These are phyloP conservation scores for Clonostachys rhizophaga DNA, from an alignment of 2,329 filamentous ascomycete species.

Conservation along the genomic window DNA sequence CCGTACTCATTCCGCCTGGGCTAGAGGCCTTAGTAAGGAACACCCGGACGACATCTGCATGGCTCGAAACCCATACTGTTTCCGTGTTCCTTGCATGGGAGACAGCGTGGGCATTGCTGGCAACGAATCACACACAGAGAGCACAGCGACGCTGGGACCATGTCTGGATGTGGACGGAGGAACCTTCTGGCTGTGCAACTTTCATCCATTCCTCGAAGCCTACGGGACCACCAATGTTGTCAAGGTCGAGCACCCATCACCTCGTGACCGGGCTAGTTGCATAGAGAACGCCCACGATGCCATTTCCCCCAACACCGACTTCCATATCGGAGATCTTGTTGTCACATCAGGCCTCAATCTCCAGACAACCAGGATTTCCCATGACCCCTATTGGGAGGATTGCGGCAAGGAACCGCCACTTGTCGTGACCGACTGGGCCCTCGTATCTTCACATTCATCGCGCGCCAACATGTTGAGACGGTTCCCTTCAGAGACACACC, in stretches of 20 bases:
- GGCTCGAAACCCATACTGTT: slow-evolving; percentile 36
- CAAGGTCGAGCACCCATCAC: slow-evolving; percentile 32
- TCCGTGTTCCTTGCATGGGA: slow-evolving; percentile 35
- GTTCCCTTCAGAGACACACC: slow-evolving; percentile 27
- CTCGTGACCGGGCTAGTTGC: slow-evolving; percentile 29
- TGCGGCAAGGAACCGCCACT: slow-evolving; percentile 29
- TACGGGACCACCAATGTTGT: slow-evolving; percentile 17
- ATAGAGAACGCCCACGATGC: slow-evolving; percentile 27
- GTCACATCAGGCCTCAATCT: slow-evolving; percentile 35
- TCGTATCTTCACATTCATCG: slow-evolving; percentile 24
- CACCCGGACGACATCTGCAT: slow-evolving; percentile 33
- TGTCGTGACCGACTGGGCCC: slow-evolving; percentile 37
- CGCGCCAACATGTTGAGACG: slow-evolving; percentile 34
- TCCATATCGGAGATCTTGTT: slow-evolving; percentile 25
- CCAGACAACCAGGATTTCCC: slow-evolving; percentile 34
- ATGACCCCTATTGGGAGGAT: slow-evolving; percentile 39
- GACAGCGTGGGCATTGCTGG: slow-evolving; percentile 34
- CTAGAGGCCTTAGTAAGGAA: slow-evolving; percentile 26
- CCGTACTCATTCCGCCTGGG: slow-evolving; percentile 26
- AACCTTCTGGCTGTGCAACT: slow-evolving; percentile 35
- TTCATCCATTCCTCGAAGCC: slow-evolving; percentile 35
- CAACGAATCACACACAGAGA: slow-evolving; percentile 19
- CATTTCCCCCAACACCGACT: slow-evolving; percentile 17
- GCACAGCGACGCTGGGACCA: slow-evolving; percentile 35
- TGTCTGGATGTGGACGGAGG: slow-evolving; percentile 28